Base-by-base conservation (phyloP, 202 grass and related monocot species). In the Elaeis oleifera region DNA sequence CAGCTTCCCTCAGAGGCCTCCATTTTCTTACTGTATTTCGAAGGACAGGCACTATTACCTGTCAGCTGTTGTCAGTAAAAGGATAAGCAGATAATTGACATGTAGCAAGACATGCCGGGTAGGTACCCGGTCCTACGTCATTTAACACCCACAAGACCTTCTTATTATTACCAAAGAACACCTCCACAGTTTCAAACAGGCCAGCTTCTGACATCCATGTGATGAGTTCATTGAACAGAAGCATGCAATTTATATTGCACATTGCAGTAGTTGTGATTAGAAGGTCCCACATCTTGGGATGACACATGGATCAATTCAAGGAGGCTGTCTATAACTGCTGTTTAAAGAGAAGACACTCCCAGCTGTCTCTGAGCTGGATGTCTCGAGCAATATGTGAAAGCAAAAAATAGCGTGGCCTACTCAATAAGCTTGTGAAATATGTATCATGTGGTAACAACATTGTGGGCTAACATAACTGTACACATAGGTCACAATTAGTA, bases 41-140 rank as follows among this genome's bases (percentile, higher is more conserved):
- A 87, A 87, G 80, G 68, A 87, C 80, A 87, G 72, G 32, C 83
- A 87, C 74, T 69, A 49, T 81, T 95, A 82, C 65, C 86, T 90
- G 86, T 85, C 70, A 83, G 70, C 60, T 54, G 29, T 61, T 64
- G 60, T 54, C 81, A 72, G 63, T 79, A 73, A 84, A 82, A 44
- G 36, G 36, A 44, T 13, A 2, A 44, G 36, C 36, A 90, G 85
- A 83, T 76, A 84, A 83, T 78, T 76, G 81, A 67, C 70, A 79
- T 81, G 76, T 71, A 90, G 86, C 80, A 73, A 76, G 6, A 31
- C 28, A 31, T 6, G 28, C 5, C 28, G 76, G 81, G 62, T 71
- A 67, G 49, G 54, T 56, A 74, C 72, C 54, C 63, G 80, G 80
- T 80, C 85, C 85, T 77, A 31, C 28, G 28, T 31, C 28, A 31